Base-by-base conservation (phyloP, 371 early-diverging fungal genomes). In the Synchytrium microbalum region DNA sequence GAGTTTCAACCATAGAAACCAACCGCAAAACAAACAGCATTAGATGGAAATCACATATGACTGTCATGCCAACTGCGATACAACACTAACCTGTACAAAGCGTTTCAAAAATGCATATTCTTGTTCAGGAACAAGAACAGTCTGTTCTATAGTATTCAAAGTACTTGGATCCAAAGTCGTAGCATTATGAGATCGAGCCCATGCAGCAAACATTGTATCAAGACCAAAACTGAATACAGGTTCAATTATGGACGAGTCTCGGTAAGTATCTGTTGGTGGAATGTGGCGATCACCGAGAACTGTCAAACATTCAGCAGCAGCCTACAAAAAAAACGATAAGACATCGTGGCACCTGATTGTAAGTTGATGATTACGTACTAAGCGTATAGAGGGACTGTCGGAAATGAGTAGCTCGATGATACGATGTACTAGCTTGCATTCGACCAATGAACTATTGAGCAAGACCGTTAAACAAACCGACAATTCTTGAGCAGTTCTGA, bases 61-160 rank as follows among this genome's bases (percentile, higher is more conserved):
- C n/a, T n/a, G n/a, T n/a, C n/a, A n/a, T n/a, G n/a, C n/a, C n/a
- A n/a, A n/a, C n/a, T n/a, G n/a, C n/a, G n/a, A n/a, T n/a, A n/a
- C n/a, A n/a, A 53, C 5, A 13, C 61, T 3, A 56, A 77, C 79
- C 66, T 77, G 77, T 31, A 76, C 77, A 26, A 80, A 54, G 8
- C 75, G 72, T 58, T 82, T 75, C 14, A 75, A 13, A 56, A 72
- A 79, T 10, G 55, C 28, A 53, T 82, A 80, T 8, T 69, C 66
- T 10, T 71, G 75, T 1, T 74, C 79, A 13, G 32, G 60, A 25
- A 64, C 53, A 52, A 19, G 38, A 38, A 2, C 62, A 60, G 5
- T 64, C 32, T 64, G 66, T 58, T 63, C 32, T 5, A 66, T 24
- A 33, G 29, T 23, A 51, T 28, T 32, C 64, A 76, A 31, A 70